Evolutionary conservation across 208 protist species (phyloP).

Genomic region (Angomonas ambiguus): DNA sequence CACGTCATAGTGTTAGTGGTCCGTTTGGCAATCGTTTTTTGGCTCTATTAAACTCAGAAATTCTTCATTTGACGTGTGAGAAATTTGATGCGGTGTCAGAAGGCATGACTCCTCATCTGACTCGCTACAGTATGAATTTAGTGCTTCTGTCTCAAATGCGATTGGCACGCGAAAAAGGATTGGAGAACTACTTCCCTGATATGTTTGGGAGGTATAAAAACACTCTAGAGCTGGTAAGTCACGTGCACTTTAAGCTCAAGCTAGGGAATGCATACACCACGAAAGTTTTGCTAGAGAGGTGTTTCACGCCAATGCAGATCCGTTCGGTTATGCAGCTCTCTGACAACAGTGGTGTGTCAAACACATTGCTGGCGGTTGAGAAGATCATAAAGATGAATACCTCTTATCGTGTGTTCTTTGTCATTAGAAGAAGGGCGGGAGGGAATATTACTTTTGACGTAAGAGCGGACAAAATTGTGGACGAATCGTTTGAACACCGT

Average conservation of each 20-base stretch:
- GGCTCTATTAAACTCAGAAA: background rate
- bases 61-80: background rate
- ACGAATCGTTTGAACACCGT: background rate
- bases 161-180: background rate
- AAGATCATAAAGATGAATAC: background rate
- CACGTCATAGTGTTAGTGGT: background rate
- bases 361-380: conserved; percentile 24
- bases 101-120: background rate
- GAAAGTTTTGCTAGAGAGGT: conserved; percentile 28
- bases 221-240: conserved; percentile 24
- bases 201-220: conserved; percentile 13
- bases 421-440: background rate
- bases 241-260: conserved; percentile 29
- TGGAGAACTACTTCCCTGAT: background rate
- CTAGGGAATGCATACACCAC: conserved; percentile 37
- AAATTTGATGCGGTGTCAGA: background rate
- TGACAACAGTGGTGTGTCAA: conserved; percentile 4
- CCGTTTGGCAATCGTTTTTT: background rate
- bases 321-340: conserved; percentile 44
- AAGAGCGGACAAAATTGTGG: background rate
- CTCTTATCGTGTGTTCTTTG: background rate
- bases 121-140: background rate
- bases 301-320: conserved; percentile 28
- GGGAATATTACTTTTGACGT: background rate
- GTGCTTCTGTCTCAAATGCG: background rate